A percentile compares a stretch with the other conserved stretches of the same genome.
Conservation (phyloP, 2,329 filamentous ascomycete species). For the Fusarium setosum region DNA sequence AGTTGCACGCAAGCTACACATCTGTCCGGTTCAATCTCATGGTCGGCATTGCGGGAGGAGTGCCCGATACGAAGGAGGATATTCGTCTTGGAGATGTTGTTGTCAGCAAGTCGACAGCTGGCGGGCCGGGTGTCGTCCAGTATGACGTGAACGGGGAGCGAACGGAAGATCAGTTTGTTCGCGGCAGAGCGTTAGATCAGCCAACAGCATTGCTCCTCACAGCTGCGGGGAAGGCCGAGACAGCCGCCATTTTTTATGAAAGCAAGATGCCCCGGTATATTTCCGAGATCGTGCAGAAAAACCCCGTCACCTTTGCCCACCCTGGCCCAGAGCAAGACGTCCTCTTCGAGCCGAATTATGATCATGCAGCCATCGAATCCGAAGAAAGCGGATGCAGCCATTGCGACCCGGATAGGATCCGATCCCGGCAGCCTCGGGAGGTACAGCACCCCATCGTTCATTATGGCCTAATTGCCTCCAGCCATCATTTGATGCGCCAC, state of each 20-base stretch:
- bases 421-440: background rate
- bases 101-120: conserved; percentile 2
- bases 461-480: background rate
- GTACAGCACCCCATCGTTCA: background rate
- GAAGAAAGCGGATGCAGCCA: background rate
- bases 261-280: background rate
- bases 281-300: background rate
- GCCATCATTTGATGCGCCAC: background rate
- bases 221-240: background rate
- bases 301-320: background rate
- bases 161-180: background rate
- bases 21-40: background rate
- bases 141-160: background rate
- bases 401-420: background rate
- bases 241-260: background rate
- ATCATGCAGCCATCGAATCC: background rate
- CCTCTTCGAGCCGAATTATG: background rate
- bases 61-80: background rate
- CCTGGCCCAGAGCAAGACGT: background rate
- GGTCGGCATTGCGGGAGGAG: conserved; percentile 1
- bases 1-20: background rate
- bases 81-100: conserved; percentile 4
- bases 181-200: background rate
- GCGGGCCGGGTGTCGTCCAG: background rate
- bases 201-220: background rate